These are phyloP conservation scores for Asparagopsis taxiformis DNA, from an alignment of 31 red algal species.

Conservation along the genomic window DNA sequence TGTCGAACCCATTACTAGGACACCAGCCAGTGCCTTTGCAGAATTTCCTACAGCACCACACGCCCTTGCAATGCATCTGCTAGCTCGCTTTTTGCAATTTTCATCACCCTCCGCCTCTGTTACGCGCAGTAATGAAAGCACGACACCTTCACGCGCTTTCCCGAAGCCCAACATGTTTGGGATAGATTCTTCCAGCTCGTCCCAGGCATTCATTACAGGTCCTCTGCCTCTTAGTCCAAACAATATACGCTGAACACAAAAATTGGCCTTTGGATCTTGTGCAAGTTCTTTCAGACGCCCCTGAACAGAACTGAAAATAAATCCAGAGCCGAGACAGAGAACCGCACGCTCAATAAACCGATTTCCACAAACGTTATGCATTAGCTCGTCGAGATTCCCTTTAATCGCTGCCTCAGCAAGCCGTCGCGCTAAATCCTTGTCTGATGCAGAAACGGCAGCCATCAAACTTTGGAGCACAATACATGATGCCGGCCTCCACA, in stretches of 20 bases:
- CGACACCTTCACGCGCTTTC: slow-evolving; percentile 45
- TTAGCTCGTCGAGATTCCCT: slow-evolving; percentile 5
- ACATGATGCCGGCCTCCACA: slow-evolving; percentile 24
- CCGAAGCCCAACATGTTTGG: slow-evolving; percentile 26
- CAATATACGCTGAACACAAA: slow-evolving; percentile 43
- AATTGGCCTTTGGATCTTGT: slow-evolving; percentile 40
- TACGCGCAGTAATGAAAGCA: slow-evolving; percentile 39
- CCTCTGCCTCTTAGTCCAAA: slow-evolving; percentile 39
- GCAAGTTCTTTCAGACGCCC: slow-evolving; percentile 29
- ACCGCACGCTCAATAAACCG: slow-evolving; percentile 49
- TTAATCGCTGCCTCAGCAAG: slow-evolving; percentile 27
- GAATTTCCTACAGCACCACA: slow-evolving; percentile 32
- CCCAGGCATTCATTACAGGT: slow-evolving; percentile 40
- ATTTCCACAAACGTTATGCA: slow-evolving; percentile 30
- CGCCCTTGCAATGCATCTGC: slow-evolving; percentile 19
- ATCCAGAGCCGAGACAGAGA: slow-evolving; percentile 27
- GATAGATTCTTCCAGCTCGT: slow-evolving; percentile 39
- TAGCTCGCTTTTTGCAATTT: slow-evolving; percentile 27
- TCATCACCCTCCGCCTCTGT: slow-evolving; percentile 64
- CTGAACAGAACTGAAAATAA: slow-evolving; percentile 2
- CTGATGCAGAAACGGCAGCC: slow-evolving; percentile 13
- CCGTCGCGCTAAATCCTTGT: slow-evolving; percentile 22
- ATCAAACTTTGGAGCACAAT: slow-evolving; percentile 48
- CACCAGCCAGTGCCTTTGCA: slow-evolving; percentile 8
- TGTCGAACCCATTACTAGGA: slow-evolving; percentile 39